phyloP scores from a whole-genome alignment of 345 rosid species.

The Melaleuca quinquenervia region DNA sequence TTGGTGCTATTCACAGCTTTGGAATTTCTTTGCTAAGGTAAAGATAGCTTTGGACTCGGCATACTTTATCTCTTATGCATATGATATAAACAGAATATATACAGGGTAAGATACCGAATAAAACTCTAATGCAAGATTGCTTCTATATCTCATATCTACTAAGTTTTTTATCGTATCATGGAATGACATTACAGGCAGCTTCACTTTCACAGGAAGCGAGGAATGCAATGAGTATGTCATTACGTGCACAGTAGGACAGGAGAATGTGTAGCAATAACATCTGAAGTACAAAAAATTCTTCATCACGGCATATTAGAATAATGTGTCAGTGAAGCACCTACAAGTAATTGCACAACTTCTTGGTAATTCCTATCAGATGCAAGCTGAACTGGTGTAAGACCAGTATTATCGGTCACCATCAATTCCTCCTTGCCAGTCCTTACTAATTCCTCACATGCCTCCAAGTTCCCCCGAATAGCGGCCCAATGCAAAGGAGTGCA shows the following conservation, averaged over 20 bases:
- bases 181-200: background rate
- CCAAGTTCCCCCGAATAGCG: conserved; percentile 92
- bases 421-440: conserved; percentile 98
- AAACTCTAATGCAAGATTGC: background rate
- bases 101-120: background rate
- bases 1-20: background rate
- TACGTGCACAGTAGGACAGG: background rate
- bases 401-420: conserved; percentile 79
- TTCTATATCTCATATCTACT: background rate
- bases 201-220: background rate
- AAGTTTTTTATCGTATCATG: background rate
- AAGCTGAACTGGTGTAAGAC: conserved; percentile 97
- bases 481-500: conserved; percentile 99
- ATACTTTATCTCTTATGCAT: background rate
- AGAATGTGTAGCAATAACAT: background rate
- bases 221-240: background rate
- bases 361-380: conserved; percentile 92
- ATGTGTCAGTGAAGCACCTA: conserved; percentile 43
- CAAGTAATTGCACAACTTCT: conserved; percentile 98
- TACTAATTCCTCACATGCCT: conserved; percentile 91
- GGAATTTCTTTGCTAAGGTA: background rate
- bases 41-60: background rate
- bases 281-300: background rate
- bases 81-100: background rate
- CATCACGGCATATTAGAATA: background rate